These are phyloP conservation scores for Pseudonitzschia multistriata DNA, from an alignment of 108 stramenopile genomes.

Conservation along the genomic window DNA sequence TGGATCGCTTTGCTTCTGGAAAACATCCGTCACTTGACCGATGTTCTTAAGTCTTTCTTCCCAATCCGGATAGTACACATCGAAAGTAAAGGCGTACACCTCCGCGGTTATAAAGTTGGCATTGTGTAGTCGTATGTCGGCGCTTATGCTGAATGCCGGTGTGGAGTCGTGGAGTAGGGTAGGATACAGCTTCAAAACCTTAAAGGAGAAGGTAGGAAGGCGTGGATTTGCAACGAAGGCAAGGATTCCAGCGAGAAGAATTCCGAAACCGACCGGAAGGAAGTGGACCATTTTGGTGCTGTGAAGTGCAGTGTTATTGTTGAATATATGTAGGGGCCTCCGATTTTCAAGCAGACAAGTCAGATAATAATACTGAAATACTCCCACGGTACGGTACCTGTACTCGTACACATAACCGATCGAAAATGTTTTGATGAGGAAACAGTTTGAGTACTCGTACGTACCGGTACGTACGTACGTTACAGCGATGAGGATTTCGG, in stretches of 20 bases:
- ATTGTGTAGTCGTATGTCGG: conserved; percentile 31
- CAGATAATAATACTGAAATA: too few species aligned
- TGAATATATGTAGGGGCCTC: too few species aligned
- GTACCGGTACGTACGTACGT: too few species aligned
- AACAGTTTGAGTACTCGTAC: too few species aligned
- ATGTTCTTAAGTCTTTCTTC: conserved; percentile 17
- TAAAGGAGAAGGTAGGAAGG: conserved; percentile 27
- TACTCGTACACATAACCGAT: too few species aligned
- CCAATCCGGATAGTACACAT: conserved; percentile 40
- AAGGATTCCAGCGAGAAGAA: conserved; percentile 4
- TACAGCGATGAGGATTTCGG: too few species aligned
- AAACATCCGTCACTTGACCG: conserved; percentile 25
- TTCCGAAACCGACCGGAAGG: neutral
- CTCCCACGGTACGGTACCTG: too few species aligned
- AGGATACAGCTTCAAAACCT: conserved; percentile 17
- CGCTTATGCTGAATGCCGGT: conserved; percentile 2
- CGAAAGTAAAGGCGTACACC: conserved; percentile 38
- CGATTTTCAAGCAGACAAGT: too few species aligned
- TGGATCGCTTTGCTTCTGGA: conserved; percentile 9
- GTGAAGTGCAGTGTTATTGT: too few species aligned
- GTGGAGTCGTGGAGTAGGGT: conserved; percentile 5
- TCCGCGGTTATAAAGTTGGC: conserved; percentile 39
- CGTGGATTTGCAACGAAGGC: conserved; percentile 16
- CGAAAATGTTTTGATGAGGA: too few species aligned
- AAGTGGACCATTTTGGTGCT: neutral